phyloP scores from a whole-genome alignment of 108 stramenopile genomes.

The Mediolabrus comicus region DNA sequence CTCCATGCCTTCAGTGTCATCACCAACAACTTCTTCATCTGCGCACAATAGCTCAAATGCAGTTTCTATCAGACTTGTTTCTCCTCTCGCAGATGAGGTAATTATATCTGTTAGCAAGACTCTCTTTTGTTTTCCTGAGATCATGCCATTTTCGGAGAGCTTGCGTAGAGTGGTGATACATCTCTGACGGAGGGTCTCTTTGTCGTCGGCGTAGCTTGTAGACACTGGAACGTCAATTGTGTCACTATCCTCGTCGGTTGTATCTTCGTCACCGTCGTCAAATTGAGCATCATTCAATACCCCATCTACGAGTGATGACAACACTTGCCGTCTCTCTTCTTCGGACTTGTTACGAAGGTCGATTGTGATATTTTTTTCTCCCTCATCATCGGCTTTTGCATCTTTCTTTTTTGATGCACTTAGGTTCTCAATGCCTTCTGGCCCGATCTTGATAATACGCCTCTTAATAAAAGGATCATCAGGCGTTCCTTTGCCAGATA shows the following conservation, averaged over 20 bases:
- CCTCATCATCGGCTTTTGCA: slow-evolving; percentile 18
- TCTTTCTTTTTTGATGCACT: slow-evolving; percentile 3
- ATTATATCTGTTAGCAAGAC: slow-evolving; percentile 84
- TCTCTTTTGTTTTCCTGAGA: slow-evolving; percentile 79
- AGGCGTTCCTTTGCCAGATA: slow-evolving; percentile 34
- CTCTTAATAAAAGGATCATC: slow-evolving; percentile 37
- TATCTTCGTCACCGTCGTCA: slow-evolving; percentile 33
- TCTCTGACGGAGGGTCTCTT: slow-evolving; percentile 44
- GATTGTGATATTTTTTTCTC: slow-evolving; percentile 39
- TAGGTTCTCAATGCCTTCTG: slow-evolving; percentile 29
- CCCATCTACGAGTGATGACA: slow-evolving; percentile 43
- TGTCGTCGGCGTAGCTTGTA: slow-evolving; percentile 1
- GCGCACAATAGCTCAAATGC: slow-evolving; percentile 73
- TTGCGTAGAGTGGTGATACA: slow-evolving; percentile 75
- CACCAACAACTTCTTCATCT: slow-evolving; percentile 10
- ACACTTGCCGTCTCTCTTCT: slow-evolving; percentile 29
- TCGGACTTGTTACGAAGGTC: slow-evolving; percentile 39
- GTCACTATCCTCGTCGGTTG: slow-evolving; percentile 21
- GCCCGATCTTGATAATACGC: slow-evolving; percentile 35
- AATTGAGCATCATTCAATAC: slow-evolving; percentile 28
- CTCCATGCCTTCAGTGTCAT: slow-evolving; percentile 58
- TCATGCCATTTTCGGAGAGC: slow-evolving; percentile 56
- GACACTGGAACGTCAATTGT: slow-evolving; percentile 28
- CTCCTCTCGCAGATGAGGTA: slow-evolving; percentile 66
- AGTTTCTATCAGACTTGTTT: slow-evolving; percentile 76